A percentile compares a stretch with the other conserved stretches of the same genome.
phyloP scores from a whole-genome alignment of 2,329 filamentous ascomycete genomes.

The Colletotrichum lentis region DNA sequence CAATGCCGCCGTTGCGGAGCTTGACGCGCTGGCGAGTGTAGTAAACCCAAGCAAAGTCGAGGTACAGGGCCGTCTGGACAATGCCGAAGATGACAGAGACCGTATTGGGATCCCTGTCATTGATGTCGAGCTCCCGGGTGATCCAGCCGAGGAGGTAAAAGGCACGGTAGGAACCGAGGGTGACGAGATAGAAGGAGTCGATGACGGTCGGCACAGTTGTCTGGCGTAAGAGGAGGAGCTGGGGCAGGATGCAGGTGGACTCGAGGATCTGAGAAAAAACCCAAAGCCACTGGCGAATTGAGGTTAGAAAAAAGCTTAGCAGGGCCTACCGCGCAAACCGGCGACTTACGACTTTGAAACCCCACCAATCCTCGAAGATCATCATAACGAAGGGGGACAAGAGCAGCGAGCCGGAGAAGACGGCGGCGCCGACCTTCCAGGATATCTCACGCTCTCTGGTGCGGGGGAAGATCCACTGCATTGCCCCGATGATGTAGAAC shows the following conservation, averaged over 20 bases:
- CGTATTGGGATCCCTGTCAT: conserved; percentile 68
- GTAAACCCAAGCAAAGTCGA: conserved; percentile 98
- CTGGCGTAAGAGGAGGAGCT: conserved; percentile 89
- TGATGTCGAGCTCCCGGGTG: conserved; percentile 67
- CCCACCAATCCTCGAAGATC: conserved; percentile 66
- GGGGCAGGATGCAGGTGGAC: conserved; percentile 87
- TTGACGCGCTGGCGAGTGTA: conserved; percentile 93
- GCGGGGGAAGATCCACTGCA: conserved; percentile 85
- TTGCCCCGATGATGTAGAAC: conserved; percentile 85
- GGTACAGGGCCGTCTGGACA: conserved; percentile 86
- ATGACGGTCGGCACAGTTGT: conserved; percentile 96
- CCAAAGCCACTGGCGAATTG: conserved; percentile 72
- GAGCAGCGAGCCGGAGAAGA: conserved; percentile 70
- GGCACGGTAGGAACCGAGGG: conserved; percentile 85
- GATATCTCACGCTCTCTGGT: conserved; percentile 90
- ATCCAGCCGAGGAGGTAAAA: conserved; percentile 96
- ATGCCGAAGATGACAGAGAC: conserved; percentile 86
- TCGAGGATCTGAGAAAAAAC: conserved; percentile 92
- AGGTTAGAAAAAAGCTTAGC: conserved; percentile 35
- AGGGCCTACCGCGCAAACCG: neutral
- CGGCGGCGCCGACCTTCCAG: conserved; percentile 86
- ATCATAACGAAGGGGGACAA: conserved; percentile 77
- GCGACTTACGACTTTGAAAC: conserved; percentile 59
- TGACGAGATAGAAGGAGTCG: conserved; percentile 92
- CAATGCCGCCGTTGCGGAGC: conserved; percentile 84